Evolutionary conservation across 169 alveolate genomes (phyloP).

Genomic region (Theileria annulata): DNA sequence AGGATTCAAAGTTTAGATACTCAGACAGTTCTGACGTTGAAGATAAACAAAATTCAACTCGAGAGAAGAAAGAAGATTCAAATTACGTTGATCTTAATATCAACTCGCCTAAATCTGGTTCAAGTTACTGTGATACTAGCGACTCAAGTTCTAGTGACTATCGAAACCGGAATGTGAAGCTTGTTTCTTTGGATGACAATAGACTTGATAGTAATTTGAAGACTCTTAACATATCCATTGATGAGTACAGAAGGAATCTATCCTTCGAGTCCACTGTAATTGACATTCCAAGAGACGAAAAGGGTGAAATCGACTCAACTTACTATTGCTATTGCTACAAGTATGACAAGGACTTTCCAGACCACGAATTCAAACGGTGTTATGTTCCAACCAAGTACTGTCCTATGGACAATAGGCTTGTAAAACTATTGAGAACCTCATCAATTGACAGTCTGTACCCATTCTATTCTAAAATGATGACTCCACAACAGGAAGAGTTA

Average conservation of each 20-base stretch:
- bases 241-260: conserved; percentile 6
- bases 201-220: conserved; percentile 20
- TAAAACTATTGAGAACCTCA: conserved; percentile 20
- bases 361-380: conserved; percentile 37
- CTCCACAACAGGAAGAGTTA: background rate
- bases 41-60: background rate
- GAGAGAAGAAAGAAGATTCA: background rate
- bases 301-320: conserved; percentile 2
- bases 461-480: background rate
- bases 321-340: conserved; percentile 21
- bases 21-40: background rate
- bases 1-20: background rate
- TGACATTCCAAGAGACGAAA: conserved; percentile 11
- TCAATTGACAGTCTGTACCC: conserved; percentile 22
- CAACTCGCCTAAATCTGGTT: background rate
- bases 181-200: conserved; percentile 8
- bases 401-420: conserved; percentile 42
- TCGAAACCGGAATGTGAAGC: conserved; percentile 3
- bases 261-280: conserved; percentile 1
- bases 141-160: background rate
- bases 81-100: background rate
- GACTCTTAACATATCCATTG: conserved; percentile 3
- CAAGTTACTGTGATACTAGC: background rate
- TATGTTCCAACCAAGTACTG: conserved; percentile 45
- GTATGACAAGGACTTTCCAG: conserved; percentile 16